Evolutionary conservation across 257 asterid species (phyloP), one percentile per base, ranked within the genome.

Genomic region (Solanum ossicruentum): DNA sequence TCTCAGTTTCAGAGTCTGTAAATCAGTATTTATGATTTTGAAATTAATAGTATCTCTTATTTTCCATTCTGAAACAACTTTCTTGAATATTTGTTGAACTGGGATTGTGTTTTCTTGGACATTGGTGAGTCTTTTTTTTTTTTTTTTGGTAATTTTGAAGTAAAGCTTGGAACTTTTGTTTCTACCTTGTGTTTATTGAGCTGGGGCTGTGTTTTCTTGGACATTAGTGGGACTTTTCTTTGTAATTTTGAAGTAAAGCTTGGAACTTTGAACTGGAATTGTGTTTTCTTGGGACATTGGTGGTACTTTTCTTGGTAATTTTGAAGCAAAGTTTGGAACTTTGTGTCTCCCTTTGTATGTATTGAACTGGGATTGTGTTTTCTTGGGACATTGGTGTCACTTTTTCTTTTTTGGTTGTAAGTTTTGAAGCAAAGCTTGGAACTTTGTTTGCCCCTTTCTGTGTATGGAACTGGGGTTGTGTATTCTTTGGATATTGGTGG

Each of bases 181-280:
- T 32, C 20, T 32, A 28, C 32, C 9, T 67, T 70, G n/a, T 70
- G 52, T 41, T 17, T 83, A 1, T 77, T 86, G 75, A 56, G 55
- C 85, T 85, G 84, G 86, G 85, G 47, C 86, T 69, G 84, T 80
- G 86, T 81, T 81, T 67, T 89, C 72, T 80, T 85, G 81, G 89
- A 55, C 71, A 54, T 81, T 84, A 41, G 47, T 26, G 13, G 26
- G 16, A 70, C 52, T 70, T 70, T 2, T 36, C 26, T 69, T 70
- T 2, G 79, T 3, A 69, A 66, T 39, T 36, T 70, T 39, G 52
- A 36, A 18, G 17, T 6, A 67, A 32, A 32, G 49, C 6, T 67
- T 16, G 47, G 21, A 36, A 8, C 49, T 67, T 67, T 32, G 73
- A 65, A 56, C 83, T 81, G 86, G 85, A 80, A 67, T 88, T 70